Base-by-base conservation (phyloP, 2,329 filamentous ascomycete species). In the Stachybotrys echinatus region DNA sequence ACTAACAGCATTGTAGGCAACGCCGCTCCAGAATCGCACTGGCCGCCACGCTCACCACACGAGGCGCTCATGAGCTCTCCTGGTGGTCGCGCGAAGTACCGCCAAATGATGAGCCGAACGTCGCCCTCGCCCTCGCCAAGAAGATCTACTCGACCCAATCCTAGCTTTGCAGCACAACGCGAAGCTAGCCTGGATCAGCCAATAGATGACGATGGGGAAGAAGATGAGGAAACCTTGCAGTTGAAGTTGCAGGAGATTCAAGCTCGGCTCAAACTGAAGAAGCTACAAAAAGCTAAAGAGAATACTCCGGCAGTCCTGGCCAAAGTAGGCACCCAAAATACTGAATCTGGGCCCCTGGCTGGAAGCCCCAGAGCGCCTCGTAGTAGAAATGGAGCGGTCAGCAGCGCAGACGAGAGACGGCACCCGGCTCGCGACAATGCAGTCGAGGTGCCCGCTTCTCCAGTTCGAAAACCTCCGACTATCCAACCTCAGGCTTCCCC, bases 151-250 rank as follows among this genome's bases (percentile, higher is more conserved):
- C 57, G 46, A 50, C 50, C 38, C 61, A 56, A 64, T 57, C 27
- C 39, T 67, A 65, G 40, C 57, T 66, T 45, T 60, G 17, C 55
- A 61, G 38, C n/a, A n/a, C n/a, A n/a, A n/a, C n/a, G n/a, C n/a
- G n/a, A n/a, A n/a, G n/a, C n/a, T n/a, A n/a, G n/a, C n/a, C n/a
- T n/a, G n/a, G n/a, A n/a, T n/a, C n/a, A n/a, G n/a, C n/a, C n/a
- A n/a, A 62, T 62, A 45, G 61, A 59, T 12, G 64, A 62, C 14
- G 61, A 83, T 10, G 83, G 85, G 0, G 86, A 89, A 5, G 87
- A 95, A 6, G 92, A 95, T 58, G 92, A 96, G 66, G 92, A 97
- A 73, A 95, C 84, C 1, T 71, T 97, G 31, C 83, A 95, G 62
- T 73, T 99, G 54, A 85, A 95, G 65, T 74, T 97, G 5, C 85